Evolutionary conservation across 192 early-diverging fungal genomes (phyloP).

Genomic region (Coemansia interrupta): DNA sequence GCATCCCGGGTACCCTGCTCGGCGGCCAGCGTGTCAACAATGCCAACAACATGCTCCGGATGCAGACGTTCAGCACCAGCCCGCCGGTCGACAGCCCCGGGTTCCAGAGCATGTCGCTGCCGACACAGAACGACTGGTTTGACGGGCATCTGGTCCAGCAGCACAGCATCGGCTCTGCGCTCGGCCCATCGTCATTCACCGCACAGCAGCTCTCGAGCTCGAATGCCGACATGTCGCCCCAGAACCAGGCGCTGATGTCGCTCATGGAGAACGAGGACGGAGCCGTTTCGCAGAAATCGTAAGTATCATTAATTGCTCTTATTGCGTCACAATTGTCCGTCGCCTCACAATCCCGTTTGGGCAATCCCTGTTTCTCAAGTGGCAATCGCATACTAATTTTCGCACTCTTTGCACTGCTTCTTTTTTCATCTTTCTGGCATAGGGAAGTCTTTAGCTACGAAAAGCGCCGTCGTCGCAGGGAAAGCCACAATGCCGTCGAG

Average conservation of each 20-base stretch:
- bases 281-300: constrained; percentile 35
- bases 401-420: constrained; percentile 6
- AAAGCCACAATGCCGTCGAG: constrained; percentile 98
- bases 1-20: constrained; percentile 46
- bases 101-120: constrained; percentile 63
- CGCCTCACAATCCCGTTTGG: constrained; percentile 1
- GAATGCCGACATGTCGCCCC: constrained; percentile 45
- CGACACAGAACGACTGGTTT: constrained; percentile 54
- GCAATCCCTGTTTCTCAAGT: not conserved
- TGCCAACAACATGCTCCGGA: constrained; percentile 40
- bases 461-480: constrained; percentile 86
- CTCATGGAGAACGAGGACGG: constrained; percentile 44
- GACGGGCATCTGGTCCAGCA: constrained; percentile 53
- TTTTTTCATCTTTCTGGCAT: constrained; percentile 7
- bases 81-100: constrained; percentile 33
- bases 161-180: constrained; percentile 54
- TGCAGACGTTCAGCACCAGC: constrained; percentile 40
- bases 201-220: constrained; percentile 32
- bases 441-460: constrained; percentile 59
- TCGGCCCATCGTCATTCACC: constrained; percentile 49
- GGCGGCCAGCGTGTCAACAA: constrained; percentile 24
- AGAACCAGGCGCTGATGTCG: constrained; percentile 49
- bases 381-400: constrained; percentile 14
- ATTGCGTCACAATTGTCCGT: constrained; percentile 3
- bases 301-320: constrained; percentile 24